Conservation (phyloP, 1,284 basidiomycete species). For the Marasmius fiardii region DNA sequence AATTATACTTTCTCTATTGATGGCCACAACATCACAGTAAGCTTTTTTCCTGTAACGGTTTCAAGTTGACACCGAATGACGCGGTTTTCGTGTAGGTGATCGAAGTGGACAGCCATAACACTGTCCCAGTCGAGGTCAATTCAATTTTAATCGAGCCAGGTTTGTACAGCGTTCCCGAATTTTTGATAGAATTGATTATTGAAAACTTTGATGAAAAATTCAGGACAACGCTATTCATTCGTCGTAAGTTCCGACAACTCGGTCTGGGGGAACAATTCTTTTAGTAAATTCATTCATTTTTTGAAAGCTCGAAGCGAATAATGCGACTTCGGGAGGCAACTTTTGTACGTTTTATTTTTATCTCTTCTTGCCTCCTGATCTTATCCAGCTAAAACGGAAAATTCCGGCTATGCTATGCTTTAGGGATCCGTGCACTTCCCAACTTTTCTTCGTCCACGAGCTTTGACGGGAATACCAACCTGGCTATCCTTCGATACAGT, state of each 20-base stretch:
- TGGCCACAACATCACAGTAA: slow-evolving; percentile 33
- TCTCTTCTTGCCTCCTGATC: too few species aligned
- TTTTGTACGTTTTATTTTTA: neutral
- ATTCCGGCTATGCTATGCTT: too few species aligned
- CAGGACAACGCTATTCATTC: slow-evolving; percentile 29
- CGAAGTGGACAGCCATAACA: slow-evolving; percentile 35
- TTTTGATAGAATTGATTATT: too few species aligned
- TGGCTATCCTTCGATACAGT: neutral
- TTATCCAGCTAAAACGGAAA: too few species aligned
- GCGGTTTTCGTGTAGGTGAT: slow-evolving; percentile 29
- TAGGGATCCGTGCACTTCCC: neutral
- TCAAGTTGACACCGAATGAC: slow-evolving; percentile 16
- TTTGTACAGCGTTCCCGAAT: too few species aligned
- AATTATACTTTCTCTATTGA: slow-evolving; percentile 38
- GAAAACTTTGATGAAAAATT: too few species aligned
- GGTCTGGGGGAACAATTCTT: too few species aligned
- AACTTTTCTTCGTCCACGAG: neutral
- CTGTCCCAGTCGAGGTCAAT: slow-evolving; percentile 22
- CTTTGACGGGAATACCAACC: neutral
- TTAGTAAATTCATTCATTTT: neutral
- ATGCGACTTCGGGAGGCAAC: neutral
- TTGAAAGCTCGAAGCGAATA: neutral
- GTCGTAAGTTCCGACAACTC: slow-evolving; percentile 26
- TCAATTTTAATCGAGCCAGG: slow-evolving; percentile 24
- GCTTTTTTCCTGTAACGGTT: slow-evolving; percentile 17